Base-by-base conservation (phyloP, 495 filamentous ascomycete genomes). In the Darksidea phi region DNA sequence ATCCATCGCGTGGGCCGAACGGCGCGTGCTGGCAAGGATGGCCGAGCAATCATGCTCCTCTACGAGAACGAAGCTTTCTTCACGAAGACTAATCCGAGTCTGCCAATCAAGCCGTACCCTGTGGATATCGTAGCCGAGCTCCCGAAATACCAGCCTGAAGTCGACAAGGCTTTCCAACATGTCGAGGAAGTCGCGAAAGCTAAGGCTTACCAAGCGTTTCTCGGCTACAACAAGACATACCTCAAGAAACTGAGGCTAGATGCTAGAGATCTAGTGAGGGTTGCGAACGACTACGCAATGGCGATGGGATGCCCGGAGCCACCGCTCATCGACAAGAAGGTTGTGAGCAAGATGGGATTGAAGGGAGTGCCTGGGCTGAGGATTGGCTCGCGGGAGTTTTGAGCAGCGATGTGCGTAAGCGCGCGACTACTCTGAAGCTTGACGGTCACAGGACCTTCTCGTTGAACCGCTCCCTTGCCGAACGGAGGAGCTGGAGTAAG, bases 1-100 rank as follows among this genome's bases (percentile, higher is more conserved):
- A 80, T 90, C 55, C 88, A 91, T 67, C 86, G 88, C 23, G 76
- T 89, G 6, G 88, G 88, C 17, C 84, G 88, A 18, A 90, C 88
- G 1, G 87, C 78, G 2, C 84, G 88, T 63, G 86, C 85, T 21
- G 86, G 85, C 21, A 84, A 83, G 17, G 83, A 85, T 47, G 86
- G 86, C n/a, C 78, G 83, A 56, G 86, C 85, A 17, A 78, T 86
- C 37, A 83, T 88, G 67, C 73, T 88, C 47, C 75, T 88, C 59
- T 82, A 82, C 2, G 57, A 83, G 37, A 68, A 73, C 37, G 86
- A 89, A 63, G 77, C 77, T 0, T 87, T 80, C 74, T 89, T 85
- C 72, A 63, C 83, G 17, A 77, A 74, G 23, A 64, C 62, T 37
- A 84, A 85, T 63, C 77, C 68, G 37, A 74, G 78, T 47, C 70